A percentile compares a stretch with the other conserved stretches of the same genome.
These are phyloP conservation scores for Candida yuanshanica DNA, from an alignment of 805 yeast species.

Conservation along the genomic window DNA sequence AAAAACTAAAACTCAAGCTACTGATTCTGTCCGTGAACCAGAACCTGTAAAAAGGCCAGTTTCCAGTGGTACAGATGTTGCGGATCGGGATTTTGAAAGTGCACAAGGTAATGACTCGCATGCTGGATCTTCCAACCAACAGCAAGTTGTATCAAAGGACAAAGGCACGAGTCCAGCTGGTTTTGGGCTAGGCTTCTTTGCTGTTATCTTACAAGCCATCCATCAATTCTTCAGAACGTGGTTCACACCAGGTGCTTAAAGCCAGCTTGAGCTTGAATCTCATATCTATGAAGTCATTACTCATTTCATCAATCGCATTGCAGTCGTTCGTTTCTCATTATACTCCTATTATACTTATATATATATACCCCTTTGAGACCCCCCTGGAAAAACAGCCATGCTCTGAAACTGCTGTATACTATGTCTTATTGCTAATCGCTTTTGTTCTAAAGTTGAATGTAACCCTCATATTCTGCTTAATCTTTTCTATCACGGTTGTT, in stretches of 20 bases:
- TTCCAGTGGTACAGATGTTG: not conserved
- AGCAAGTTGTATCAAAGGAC: not conserved
- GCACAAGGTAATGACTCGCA: not conserved
- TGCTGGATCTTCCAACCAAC: too few species aligned
- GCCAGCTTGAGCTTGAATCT: too few species aligned
- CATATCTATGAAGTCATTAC: too few species aligned
- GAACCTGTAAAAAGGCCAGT: constrained; percentile 5
- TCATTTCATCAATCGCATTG: not conserved
- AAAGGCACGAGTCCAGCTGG: not conserved
- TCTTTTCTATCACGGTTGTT: too few species aligned
- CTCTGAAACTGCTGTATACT: too few species aligned
- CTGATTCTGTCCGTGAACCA: not conserved
- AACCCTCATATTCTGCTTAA: too few species aligned
- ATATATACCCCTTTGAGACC: too few species aligned
- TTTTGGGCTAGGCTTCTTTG: constrained; percentile 16
- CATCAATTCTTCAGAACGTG: constrained; percentile 21
- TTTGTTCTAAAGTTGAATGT: not conserved
- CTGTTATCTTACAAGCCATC: constrained; percentile 18
- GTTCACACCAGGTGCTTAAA: constrained; percentile 9
- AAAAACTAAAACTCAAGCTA: not conserved
- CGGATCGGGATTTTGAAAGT: not conserved
- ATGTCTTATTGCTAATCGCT: not conserved
- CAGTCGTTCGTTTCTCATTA: not conserved
- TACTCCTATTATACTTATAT: not conserved
- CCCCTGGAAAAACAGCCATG: too few species aligned